phyloP scores from a whole-genome alignment of 176 grass and related monocot genomes.

The Juncus effusus region DNA sequence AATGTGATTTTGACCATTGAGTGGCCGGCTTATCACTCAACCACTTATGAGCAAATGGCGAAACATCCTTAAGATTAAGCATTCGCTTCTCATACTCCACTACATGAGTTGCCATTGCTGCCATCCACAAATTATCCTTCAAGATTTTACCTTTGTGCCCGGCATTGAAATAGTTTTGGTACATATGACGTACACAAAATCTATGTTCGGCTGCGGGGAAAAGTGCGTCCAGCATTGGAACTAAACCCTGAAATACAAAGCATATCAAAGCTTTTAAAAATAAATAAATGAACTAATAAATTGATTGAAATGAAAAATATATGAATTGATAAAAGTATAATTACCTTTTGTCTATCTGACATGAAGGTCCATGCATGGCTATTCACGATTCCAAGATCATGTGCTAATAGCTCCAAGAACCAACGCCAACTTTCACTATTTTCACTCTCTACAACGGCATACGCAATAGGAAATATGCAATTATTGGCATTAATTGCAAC shows the following conservation, averaged over 20 bases:
- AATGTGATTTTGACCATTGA: conserved; percentile 15
- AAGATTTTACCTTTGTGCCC: conserved; percentile 16
- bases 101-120: conserved; percentile 5
- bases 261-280: not conserved
- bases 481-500: conserved; percentile 13
- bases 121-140: conserved; percentile 16
- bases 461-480: conserved; percentile 24
- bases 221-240: conserved; percentile 9
- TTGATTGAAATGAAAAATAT: not conserved
- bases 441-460: conserved; percentile 20
- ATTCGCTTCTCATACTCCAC: not conserved
- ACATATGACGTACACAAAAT: conserved; percentile 23
- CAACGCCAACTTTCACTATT: conserved; percentile 9
- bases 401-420: conserved; percentile 1
- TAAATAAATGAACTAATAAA: too few species aligned
- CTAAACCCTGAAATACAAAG: not conserved
- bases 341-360: conserved; percentile 24
- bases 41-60: not conserved
- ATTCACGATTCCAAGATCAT: conserved; percentile 19
- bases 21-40: not conserved
- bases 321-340: not conserved
- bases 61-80: not conserved
- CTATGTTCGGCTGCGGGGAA: conserved; percentile 14
- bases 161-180: conserved; percentile 4
- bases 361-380: conserved; percentile 22